Evolutionary conservation across 1,139 yeast genomes (phyloP).

Genomic region (Pichia sp.): DNA sequence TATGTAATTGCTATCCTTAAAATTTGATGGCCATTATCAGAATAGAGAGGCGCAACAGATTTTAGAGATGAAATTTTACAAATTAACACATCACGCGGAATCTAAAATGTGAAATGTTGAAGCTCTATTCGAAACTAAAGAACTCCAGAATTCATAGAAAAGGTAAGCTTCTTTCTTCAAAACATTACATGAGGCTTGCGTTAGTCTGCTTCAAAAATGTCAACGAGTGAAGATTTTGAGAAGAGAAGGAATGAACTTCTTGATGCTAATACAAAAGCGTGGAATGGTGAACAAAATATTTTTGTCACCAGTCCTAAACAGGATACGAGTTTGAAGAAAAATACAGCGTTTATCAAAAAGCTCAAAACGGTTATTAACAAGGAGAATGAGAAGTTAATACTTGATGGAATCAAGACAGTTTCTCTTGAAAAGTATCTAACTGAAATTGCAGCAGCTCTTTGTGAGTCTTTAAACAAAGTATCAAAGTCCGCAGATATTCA

Average conservation of each 20-base stretch:
- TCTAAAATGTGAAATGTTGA: no score
- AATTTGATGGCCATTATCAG: no score
- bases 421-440: constrained; percentile 71
- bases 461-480: constrained; percentile 55
- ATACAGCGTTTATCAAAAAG: constrained; percentile 74
- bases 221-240: constrained; percentile 15
- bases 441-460: constrained; percentile 57
- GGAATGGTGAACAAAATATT: constrained; percentile 40
- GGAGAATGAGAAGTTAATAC: constrained; percentile 37
- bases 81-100: no score
- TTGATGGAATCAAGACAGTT: constrained; percentile 56
- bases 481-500: constrained; percentile 51
- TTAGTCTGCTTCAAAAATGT: constrained; percentile 7
- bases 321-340: constrained; percentile 78
- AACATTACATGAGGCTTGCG: no score
- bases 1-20: no score
- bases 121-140: no score
- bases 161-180: no score
- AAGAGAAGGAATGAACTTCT: constrained; percentile 33
- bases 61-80: no score
- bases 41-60: no score
- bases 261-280: constrained; percentile 41
- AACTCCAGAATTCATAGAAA: no score
- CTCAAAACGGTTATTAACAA: constrained; percentile 50
- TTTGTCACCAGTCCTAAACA: constrained; percentile 32